phyloP scores from a whole-genome alignment of 2,329 filamentous ascomycete genomes.

The Aureobasidium vineae region DNA sequence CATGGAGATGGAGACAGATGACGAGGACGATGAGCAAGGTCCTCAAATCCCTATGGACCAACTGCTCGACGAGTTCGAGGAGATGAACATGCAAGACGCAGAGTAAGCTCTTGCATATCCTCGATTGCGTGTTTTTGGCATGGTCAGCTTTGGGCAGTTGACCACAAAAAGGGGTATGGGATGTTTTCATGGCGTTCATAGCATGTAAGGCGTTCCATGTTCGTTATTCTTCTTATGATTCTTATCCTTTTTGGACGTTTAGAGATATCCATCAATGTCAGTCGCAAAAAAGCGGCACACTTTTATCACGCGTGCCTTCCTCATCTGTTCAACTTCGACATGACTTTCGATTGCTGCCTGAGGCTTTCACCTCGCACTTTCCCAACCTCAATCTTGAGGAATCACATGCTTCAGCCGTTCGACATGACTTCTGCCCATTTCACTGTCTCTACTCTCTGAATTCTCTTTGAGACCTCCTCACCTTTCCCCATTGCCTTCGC shows the following conservation, averaged over 20 bases:
- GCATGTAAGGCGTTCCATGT: conserved; percentile 25
- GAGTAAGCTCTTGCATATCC: not conserved
- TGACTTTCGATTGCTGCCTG: not conserved
- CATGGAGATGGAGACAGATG: conserved; percentile 52
- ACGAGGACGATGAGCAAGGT: conserved; percentile 58
- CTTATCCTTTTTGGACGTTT: conserved; percentile 5
- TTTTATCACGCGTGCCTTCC: conserved; percentile 13
- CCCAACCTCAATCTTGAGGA: no score
- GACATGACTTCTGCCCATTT: not conserved
- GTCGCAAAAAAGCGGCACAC: not conserved
- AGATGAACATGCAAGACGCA: conserved; percentile 67
- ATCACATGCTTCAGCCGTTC: no score
- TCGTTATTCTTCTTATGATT: not conserved
- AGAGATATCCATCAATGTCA: conserved; percentile 22
- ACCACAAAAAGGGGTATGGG: not conserved
- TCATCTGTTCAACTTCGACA: not conserved
- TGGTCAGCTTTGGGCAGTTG: not conserved
- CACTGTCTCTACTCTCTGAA: not conserved
- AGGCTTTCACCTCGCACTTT: not conserved
- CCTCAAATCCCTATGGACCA: conserved; percentile 52
- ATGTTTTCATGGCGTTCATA: conserved; percentile 19
- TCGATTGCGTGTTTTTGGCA: conserved; percentile 1
- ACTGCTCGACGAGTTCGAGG: conserved; percentile 88
- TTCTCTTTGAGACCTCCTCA: not conserved
- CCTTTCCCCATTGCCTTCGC: not conserved